Evolutionary conservation across 257 asterid genomes (phyloP), one percentile per base, ranked within the genome.

Genomic region (Ligustrum vulgare): DNA sequence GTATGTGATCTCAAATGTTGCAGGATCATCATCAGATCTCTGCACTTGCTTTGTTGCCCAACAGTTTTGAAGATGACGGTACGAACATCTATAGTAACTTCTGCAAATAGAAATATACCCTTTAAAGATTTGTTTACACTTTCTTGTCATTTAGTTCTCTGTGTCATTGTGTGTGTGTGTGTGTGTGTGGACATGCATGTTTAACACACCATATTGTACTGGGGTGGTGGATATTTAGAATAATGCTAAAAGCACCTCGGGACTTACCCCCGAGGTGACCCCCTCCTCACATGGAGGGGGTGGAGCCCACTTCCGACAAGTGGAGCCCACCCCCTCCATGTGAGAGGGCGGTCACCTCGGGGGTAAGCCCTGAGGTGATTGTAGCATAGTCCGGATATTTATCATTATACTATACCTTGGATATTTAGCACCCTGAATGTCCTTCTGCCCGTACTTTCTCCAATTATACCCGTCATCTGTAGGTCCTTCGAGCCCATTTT

Each of bases 31-130:
- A 72, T 92, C 97, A 9, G 96, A 92, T 83, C 97, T 89, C 37
- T 94, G 99, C 72, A 94, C 97, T 83, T 94, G 97, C 83, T 91
- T 94, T 8, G 92, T 92, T n/a, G 98, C 99, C 96, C 91, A 88
- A 75, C 99, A 92, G 63, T 89, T 86, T 37, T 80, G 80, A 5
- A 80, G 79, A 18, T 18, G 77, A 0, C 96, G 85, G 75, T 92
- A 89, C 1, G 98, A 91, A 66, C 99, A 94, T 78, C 98, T 82
- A 80, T 94, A 94, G 54, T 94, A 94, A 86, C 98, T 92, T 80
- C 99, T 94, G 97, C 83, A 84, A 34, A 78, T 23, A 74, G 36
- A 72, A 43, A 70, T 1, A 62, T 10, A 67, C 15, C n/a, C 6
- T 15, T 80, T 72, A 87, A 74, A 71, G 35, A 36, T 34, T 63